These are phyloP conservation scores for Candida sithepensis DNA, from an alignment of 805 yeast genomes.

Conservation along the genomic window DNA sequence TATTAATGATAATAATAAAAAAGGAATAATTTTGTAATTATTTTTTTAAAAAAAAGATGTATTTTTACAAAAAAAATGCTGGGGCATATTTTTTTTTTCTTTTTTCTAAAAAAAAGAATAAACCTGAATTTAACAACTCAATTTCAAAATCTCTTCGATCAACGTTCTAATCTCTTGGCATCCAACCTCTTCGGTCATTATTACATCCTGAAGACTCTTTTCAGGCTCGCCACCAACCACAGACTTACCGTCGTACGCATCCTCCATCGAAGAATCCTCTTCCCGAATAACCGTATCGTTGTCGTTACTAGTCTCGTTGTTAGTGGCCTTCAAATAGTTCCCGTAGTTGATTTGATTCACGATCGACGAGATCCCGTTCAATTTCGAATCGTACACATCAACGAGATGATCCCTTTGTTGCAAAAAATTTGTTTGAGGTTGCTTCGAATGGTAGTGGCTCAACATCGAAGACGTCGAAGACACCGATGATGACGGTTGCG, in stretches of 20 bases:
- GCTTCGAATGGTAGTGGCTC: background rate
- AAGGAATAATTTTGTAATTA: background rate
- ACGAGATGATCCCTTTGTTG: constrained; percentile 4
- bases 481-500: constrained; percentile 6
- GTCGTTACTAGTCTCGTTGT: background rate
- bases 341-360: constrained; percentile 6
- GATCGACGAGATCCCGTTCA: constrained; percentile 15
- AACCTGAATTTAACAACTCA: background rate
- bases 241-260: background rate
- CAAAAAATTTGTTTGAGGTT: background rate
- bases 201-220: background rate
- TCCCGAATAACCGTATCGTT: constrained; percentile 5
- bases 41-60: too few species aligned
- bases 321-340: constrained; percentile 1
- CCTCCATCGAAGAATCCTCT: constrained; percentile 7
- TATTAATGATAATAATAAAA: background rate
- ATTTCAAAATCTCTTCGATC: constrained; percentile 11
- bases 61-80: too few species aligned
- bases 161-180: constrained; percentile 20
- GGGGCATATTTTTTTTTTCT: too few species aligned
- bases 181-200: constrained; percentile 8
- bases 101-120: too few species aligned
- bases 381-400: constrained; percentile 14
- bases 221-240: background rate
- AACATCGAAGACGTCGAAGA: constrained; percentile 6